phyloP scores from a whole-genome alignment of 2,329 filamentous ascomycete genomes.

The Penicillium aurantiogriseum region DNA sequence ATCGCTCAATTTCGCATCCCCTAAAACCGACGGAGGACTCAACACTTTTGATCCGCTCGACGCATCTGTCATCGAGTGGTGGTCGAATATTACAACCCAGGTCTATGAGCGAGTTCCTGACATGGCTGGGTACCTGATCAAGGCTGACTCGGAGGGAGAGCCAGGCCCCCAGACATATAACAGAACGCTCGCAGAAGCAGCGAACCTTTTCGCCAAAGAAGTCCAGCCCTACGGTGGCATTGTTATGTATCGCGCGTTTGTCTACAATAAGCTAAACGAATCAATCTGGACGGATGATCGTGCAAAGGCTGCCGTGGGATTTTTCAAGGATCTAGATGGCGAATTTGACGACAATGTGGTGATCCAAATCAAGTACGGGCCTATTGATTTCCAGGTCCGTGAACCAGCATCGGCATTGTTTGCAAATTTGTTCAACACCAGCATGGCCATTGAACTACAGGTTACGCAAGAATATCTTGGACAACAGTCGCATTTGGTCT shows the following conservation, averaged over 20 bases:
- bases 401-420: slow-evolving; percentile 67
- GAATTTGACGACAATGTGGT: slow-evolving; percentile 69
- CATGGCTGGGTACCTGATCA: slow-evolving; percentile 67
- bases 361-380: slow-evolving; percentile 71
- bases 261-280: slow-evolving; percentile 62
- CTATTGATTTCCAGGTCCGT: slow-evolving; percentile 71
- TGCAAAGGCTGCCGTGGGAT: slow-evolving; percentile 67
- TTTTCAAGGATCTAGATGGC: slow-evolving; percentile 63
- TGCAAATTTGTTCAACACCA: slow-evolving; percentile 49
- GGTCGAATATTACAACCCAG: slow-evolving; percentile 58
- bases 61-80: slow-evolving; percentile 59
- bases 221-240: slow-evolving; percentile 59
- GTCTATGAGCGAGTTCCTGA: slow-evolving; percentile 64
- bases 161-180: slow-evolving; percentile 69
- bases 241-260: slow-evolving; percentile 70
- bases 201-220: slow-evolving; percentile 65
- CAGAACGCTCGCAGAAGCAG: slow-evolving; percentile 65
- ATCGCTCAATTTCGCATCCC: slow-evolving; percentile 67
- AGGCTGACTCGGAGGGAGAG: slow-evolving; percentile 71
- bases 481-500: slow-evolving; percentile 68
- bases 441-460: slow-evolving; percentile 62
- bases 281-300: slow-evolving; percentile 65
- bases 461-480: slow-evolving; percentile 70
- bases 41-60: slow-evolving; percentile 66
- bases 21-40: slow-evolving; percentile 56